Percentiles rank a stretch among this genome's conserved stretches.
Conservation (phyloP, 2,329 filamentous ascomycete genomes). For the Arachnopeziza araneosa region DNA sequence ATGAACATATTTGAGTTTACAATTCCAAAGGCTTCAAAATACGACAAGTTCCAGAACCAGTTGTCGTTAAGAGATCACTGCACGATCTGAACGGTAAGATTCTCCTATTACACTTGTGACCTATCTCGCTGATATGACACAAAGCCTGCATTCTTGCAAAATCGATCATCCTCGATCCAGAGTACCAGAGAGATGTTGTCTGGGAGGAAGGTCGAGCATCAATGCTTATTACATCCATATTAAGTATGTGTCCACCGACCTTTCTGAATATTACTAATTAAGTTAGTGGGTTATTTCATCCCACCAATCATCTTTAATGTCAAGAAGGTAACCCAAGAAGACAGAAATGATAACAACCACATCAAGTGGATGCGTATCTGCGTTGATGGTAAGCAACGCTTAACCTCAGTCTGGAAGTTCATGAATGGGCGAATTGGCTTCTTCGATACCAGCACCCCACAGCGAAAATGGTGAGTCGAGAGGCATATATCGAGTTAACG, state of each 20-base stretch:
- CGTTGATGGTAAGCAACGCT: slow-evolving; percentile 43
- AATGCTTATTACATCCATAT: slow-evolving; percentile 26
- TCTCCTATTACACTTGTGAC: neutral
- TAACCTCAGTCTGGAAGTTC: slow-evolving; percentile 40
- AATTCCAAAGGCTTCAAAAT: slow-evolving; percentile 25
- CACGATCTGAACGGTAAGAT: slow-evolving; percentile 20
- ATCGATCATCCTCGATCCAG: slow-evolving; percentile 38
- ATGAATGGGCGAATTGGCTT: slow-evolving; percentile 40
- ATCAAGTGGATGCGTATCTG: slow-evolving; percentile 31
- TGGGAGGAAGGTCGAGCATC: slow-evolving; percentile 35
- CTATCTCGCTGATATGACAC: slow-evolving; percentile 7
- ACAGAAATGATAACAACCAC: slow-evolving; percentile 7
- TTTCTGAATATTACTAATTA: neutral
- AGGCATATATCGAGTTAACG: neutral
- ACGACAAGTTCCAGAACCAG: slow-evolving; percentile 23
- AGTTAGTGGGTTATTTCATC: slow-evolving; percentile 33
- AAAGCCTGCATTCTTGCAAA: slow-evolving; percentile 27
- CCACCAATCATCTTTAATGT: slow-evolving; percentile 44
- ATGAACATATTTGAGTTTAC: slow-evolving; percentile 2
- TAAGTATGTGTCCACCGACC: slow-evolving; percentile 18
- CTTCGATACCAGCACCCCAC: slow-evolving; percentile 33
- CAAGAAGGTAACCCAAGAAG: slow-evolving; percentile 13
- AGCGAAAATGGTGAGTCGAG: slow-evolving; percentile 36
- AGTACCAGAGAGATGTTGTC: slow-evolving; percentile 42
- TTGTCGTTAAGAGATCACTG: slow-evolving; percentile 21